phyloP scores from a whole-genome alignment of 2,329 filamentous ascomycete genomes.

The Proliferodiscus dingleyae region DNA sequence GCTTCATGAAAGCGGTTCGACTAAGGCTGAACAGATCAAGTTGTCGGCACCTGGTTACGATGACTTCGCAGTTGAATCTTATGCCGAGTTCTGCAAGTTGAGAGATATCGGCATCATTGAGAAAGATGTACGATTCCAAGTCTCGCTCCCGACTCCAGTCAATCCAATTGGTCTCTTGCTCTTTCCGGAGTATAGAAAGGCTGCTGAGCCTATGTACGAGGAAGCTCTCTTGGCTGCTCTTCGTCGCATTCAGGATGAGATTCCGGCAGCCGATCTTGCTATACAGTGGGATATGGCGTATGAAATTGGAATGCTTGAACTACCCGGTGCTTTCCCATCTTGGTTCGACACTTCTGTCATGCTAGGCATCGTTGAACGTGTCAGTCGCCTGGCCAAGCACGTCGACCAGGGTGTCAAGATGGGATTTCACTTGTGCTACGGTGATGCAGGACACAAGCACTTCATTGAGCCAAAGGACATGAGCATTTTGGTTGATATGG shows the following conservation, averaged over 20 bases:
- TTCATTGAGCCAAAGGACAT: constrained; percentile 37
- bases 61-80: constrained; percentile 27
- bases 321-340: not conserved
- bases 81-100: constrained; percentile 23
- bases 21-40: not conserved
- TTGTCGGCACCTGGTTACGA: constrained; percentile 25
- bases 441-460: constrained; percentile 40
- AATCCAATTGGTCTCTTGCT: constrained; percentile 19
- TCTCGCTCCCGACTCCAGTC: constrained; percentile 30
- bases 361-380: constrained; percentile 32
- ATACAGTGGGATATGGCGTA: constrained; percentile 31
- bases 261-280: constrained; percentile 30
- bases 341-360: constrained; percentile 32
- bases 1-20: not conserved
- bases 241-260: constrained; percentile 23
- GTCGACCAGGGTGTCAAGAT: constrained; percentile 36
- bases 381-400: constrained; percentile 28
- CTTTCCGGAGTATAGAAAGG: constrained; percentile 20
- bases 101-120: constrained; percentile 23
- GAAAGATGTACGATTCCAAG: constrained; percentile 29
- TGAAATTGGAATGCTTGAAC: constrained; percentile 28
- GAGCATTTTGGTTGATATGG: constrained; percentile 34
- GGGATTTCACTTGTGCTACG: constrained; percentile 45
- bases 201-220: constrained; percentile 30
- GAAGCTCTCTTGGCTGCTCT: constrained; percentile 22